Evolutionary conservation across 2,329 filamentous ascomycete species (phyloP), one percentile per base, ranked within the genome.

Genomic region (Endothia cerciana): DNA sequence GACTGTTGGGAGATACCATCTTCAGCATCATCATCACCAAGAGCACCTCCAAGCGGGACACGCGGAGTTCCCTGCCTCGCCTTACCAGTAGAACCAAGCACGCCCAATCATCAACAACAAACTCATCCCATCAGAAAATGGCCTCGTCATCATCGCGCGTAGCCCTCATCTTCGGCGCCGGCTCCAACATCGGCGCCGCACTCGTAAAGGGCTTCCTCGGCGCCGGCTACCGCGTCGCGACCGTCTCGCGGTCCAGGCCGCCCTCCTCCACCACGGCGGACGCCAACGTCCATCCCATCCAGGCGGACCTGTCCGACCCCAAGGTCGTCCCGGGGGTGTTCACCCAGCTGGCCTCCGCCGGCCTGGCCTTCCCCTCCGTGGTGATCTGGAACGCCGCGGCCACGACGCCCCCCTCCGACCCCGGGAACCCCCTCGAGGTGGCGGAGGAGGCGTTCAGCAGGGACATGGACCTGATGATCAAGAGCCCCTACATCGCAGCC

Each of bases 91-190:
- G n/a, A n/a, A n/a, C n/a, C n/a, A n/a, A n/a, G n/a, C n/a, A n/a
- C n/a, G n/a, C n/a, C n/a, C 33, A 57, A 57, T 3, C 33, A 17
- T 33, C 15, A n/a, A 10, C 19, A 7, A n/a, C 17, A 53, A 4
- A 33, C 40, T 25, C 17, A 49, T 3, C 8, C 33, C 13, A 19
- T 30, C 13, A 4, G n/a, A 30, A 33, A 41, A 68, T 55, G 43
- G 55, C 59, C 11, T 45, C 62, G 30, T 25, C 53, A 1, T 43
- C 53, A 17, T 63, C 66, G 17, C 62, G 56, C 47, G 57, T 64
- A 28, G 68, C 59, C 45, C 17, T 70, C 56, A 65, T 69, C 53
- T 67, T 70, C 63, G 67, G 69, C 45, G 45, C 49, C 36, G 69
- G 67, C 45, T 51, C 64, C 57, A 70, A 69, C 53, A 49, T 70